These are phyloP conservation scores for Xylaria polymorpha DNA, from an alignment of 2,329 filamentous ascomycete genomes.

Conservation along the genomic window DNA sequence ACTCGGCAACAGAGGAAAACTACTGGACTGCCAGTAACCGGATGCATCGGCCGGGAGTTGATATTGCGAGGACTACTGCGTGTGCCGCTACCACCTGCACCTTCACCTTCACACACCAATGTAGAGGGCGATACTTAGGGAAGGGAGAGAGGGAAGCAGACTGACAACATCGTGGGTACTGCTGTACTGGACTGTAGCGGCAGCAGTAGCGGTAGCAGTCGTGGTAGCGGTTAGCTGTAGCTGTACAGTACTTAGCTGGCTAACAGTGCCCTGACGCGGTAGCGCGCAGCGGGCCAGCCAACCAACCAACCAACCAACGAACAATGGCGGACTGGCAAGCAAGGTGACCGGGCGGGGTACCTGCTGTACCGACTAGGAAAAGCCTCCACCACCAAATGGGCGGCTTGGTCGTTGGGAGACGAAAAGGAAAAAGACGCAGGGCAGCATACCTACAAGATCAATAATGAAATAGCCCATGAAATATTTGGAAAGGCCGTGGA, in stretches of 20 bases:
- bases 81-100: constrained; percentile 22
- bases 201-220: no score
- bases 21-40: constrained; percentile 38
- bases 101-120: not conserved
- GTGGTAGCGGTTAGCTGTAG: no score
- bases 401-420: constrained; percentile 25
- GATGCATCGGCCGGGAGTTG: constrained; percentile 22
- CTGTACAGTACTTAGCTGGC: constrained; percentile 22
- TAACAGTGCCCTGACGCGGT: constrained; percentile 31
- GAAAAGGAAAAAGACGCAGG: constrained; percentile 13
- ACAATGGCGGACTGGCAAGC: constrained; percentile 23
- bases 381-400: constrained; percentile 32
- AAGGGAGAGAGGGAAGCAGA: not conserved
- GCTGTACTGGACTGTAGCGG: not conserved
- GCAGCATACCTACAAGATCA: constrained; percentile 5
- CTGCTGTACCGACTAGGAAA: constrained; percentile 26
- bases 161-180: constrained; percentile 1
- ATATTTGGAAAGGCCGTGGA: constrained; percentile 9
- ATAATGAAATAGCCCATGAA: constrained; percentile 2
- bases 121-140: not conserved
- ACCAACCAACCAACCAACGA: constrained; percentile 27
- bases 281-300: constrained; percentile 33
- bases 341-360: constrained; percentile 31
- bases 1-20: constrained; percentile 21
- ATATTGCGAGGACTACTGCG: constrained; percentile 23